Evolutionary conservation across 768 basidiomycete species (phyloP).

Genomic region (Xerocomus brunneocitrinus): DNA sequence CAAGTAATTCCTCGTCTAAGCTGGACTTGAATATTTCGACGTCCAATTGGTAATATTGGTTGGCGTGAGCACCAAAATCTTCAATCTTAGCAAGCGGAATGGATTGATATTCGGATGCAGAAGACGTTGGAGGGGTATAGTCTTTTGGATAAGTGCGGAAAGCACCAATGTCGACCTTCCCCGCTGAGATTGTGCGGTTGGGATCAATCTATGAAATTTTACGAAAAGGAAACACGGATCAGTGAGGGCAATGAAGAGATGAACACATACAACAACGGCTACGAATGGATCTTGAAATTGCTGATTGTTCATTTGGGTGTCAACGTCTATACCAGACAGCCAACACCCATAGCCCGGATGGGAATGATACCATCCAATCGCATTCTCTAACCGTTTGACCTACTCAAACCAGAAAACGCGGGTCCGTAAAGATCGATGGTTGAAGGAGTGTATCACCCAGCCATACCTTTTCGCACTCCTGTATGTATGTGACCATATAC

Average conservation of each 20-base stretch:
- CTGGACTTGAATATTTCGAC: constrained; percentile 94
- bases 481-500: constrained; percentile 95
- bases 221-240: no score
- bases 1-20: constrained; percentile 82
- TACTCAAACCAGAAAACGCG: constrained; percentile 27
- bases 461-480: constrained; percentile 72
- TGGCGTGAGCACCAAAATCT: constrained; percentile 98
- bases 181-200: constrained; percentile 96
- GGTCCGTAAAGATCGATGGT: background rate
- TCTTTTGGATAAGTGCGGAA: constrained; percentile 97
- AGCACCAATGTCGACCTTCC: constrained; percentile 98
- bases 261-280: constrained; percentile 78
- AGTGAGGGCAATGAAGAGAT: background rate
- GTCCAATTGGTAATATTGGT: constrained; percentile 91
- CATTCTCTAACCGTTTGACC: constrained; percentile 82
- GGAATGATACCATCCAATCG: constrained; percentile 97
- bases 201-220: constrained; percentile 74
- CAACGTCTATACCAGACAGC: constrained; percentile 98
- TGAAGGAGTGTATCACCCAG: background rate
- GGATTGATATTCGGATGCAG: constrained; percentile 86
- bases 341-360: constrained; percentile 99
- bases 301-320: constrained; percentile 94
- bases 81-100: constrained; percentile 97
- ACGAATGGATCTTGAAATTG: constrained; percentile 95
- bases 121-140: constrained; percentile 74